phyloP scores from a whole-genome alignment of 164 flowering plant species.

The Vitis amurensis region DNA sequence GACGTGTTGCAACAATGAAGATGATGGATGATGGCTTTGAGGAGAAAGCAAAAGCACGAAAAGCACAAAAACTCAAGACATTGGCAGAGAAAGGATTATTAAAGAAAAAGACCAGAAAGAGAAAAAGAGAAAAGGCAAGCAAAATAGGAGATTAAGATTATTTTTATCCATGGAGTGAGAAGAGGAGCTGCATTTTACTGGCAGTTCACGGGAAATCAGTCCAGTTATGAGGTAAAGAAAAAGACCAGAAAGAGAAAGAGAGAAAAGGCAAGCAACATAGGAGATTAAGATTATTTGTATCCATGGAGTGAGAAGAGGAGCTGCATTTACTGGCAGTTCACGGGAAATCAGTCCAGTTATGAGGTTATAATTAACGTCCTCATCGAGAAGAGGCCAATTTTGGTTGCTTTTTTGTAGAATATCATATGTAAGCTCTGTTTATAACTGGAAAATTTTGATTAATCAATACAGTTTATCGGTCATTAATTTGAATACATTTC shows the following conservation, averaged over 20 bases:
- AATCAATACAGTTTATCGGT: neutral
- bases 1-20: slow-evolving; percentile 73
- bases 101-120: slow-evolving; percentile 40
- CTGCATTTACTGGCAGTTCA: too few species aligned
- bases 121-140: slow-evolving; percentile 24
- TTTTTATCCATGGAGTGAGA: too few species aligned
- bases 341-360: too few species aligned
- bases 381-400: too few species aligned
- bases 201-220: too few species aligned
- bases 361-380: too few species aligned
- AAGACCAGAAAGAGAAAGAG: slow-evolving; percentile 41
- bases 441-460: neutral
- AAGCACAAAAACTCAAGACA: slow-evolving; percentile 61
- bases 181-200: too few species aligned
- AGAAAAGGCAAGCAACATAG: neutral
- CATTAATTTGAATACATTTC: too few species aligned
- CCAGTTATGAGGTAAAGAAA: slow-evolving; percentile 19
- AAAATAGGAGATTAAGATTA: too few species aligned
- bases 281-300: too few species aligned
- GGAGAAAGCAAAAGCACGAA: slow-evolving; percentile 64
- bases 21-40: slow-evolving; percentile 92
- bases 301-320: too few species aligned
- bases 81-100: slow-evolving; percentile 62
- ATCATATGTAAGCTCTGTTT: neutral
- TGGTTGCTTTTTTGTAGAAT: too few species aligned